These are phyloP conservation scores for Colletotrichum horii DNA, from an alignment of 2,329 filamentous ascomycete species.

Conservation along the genomic window DNA sequence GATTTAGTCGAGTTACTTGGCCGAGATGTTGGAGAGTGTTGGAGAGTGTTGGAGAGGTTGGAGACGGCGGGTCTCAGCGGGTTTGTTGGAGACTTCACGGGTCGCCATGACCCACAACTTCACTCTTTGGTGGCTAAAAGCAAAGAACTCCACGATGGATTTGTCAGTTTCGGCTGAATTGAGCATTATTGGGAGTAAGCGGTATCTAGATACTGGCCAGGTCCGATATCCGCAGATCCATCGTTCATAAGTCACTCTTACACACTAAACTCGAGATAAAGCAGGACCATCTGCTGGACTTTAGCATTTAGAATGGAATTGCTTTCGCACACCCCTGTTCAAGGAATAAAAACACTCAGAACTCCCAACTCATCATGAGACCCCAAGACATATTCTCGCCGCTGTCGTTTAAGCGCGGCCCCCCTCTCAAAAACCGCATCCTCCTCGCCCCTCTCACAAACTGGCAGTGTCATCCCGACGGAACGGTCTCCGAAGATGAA, in stretches of 20 bases:
- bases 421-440: neutral
- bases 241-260: neutral
- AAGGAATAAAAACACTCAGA: neutral
- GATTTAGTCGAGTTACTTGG: neutral
- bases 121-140: neutral
- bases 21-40: neutral
- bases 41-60: neutral
- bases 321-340: neutral
- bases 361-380: neutral
- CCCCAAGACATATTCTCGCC: neutral
- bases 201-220: neutral
- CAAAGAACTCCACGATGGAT: neutral
- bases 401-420: neutral
- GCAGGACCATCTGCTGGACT: neutral
- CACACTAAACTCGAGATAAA: neutral
- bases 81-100: neutral
- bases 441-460: neutral
- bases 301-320: neutral
- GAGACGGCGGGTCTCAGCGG: neutral
- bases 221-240: neutral
- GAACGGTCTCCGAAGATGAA: neutral
- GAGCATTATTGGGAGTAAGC: accelerated
- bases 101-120: neutral
- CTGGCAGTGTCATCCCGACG: neutral
- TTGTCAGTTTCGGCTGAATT: neutral